Conservation (phyloP, 1,284 basidiomycete genomes). For the Ustilago bromivora region DNA sequence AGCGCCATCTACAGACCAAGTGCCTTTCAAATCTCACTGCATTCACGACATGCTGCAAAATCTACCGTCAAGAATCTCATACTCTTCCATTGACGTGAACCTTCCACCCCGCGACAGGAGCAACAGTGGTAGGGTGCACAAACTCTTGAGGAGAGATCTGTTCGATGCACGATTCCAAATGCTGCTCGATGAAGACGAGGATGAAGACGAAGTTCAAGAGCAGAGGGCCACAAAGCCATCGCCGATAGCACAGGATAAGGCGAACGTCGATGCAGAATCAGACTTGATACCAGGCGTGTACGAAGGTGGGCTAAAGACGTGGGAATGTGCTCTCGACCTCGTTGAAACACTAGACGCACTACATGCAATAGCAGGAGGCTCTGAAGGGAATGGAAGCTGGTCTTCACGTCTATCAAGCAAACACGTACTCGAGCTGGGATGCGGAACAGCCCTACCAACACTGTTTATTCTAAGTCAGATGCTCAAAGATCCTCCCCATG, state of each 20-base stretch:
- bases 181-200: slow-evolving; percentile 73
- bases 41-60: slow-evolving; percentile 31
- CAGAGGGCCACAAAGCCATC: slow-evolving; percentile 27
- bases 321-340: slow-evolving; percentile 94
- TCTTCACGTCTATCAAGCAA: slow-evolving; percentile 12
- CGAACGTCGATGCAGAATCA: slow-evolving; percentile 73
- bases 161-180: slow-evolving; percentile 95
- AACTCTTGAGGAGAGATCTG: slow-evolving; percentile 82
- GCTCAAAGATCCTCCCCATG: slow-evolving; percentile 70
- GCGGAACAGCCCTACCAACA: slow-evolving; percentile 89
- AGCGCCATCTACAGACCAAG: slow-evolving; percentile 8
- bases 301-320: slow-evolving; percentile 96
- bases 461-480: slow-evolving; percentile 79
- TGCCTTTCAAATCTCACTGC: slow-evolving; percentile 17
- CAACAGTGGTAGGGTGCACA: slow-evolving; percentile 62
- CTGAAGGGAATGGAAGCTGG: slow-evolving; percentile 17
- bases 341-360: slow-evolving; percentile 68
- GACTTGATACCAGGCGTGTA: slow-evolving; percentile 93
- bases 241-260: slow-evolving; percentile 10
- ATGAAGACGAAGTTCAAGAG: slow-evolving; percentile 34
- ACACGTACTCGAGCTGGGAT: slow-evolving; percentile 77
- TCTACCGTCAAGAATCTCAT: slow-evolving; percentile 51
- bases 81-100: slow-evolving; percentile 41
- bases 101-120: slow-evolving; percentile 9
- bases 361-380: slow-evolving; percentile 3